phyloP scores from a whole-genome alignment of 805 yeast species.

The Candida xyloterini region DNA sequence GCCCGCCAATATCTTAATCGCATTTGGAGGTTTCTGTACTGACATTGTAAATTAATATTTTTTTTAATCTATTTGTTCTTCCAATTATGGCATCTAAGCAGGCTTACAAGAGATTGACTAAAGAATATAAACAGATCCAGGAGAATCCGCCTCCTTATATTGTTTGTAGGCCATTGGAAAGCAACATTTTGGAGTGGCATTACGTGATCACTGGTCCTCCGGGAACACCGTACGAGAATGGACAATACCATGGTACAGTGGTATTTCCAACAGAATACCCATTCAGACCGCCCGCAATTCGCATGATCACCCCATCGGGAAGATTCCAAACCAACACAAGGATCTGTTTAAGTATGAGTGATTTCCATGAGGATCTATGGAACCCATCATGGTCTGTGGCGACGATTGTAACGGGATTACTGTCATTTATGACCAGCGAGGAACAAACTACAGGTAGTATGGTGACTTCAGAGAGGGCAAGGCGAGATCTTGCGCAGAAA shows the following conservation, averaged over 20 bases:
- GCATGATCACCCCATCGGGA: conserved; percentile 89
- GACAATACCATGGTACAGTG: conserved; percentile 88
- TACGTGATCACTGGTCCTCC: conserved; percentile 91
- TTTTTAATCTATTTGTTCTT: background rate
- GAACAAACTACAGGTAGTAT: conserved; percentile 86
- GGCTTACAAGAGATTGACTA: conserved; percentile 50
- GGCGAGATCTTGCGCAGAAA: conserved; percentile 53
- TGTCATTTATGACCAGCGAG: conserved; percentile 88
- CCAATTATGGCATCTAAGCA: conserved; percentile 30
- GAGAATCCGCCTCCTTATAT: conserved; percentile 84
- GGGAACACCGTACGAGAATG: conserved; percentile 78
- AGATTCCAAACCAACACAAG: conserved; percentile 78
- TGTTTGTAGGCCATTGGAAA: conserved; percentile 80
- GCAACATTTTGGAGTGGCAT: conserved; percentile 90
- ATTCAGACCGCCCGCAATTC: conserved; percentile 85
- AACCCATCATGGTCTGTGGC: conserved; percentile 95
- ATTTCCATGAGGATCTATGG: conserved; percentile 93
- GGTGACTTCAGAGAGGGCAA: conserved; percentile 55
- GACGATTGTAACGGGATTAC: conserved; percentile 80
- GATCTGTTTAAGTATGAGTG: conserved; percentile 88
- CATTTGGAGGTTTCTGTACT: conserved; percentile 35
- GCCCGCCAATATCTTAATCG: conserved; percentile 51
- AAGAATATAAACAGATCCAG: conserved; percentile 75
- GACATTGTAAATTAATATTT: conserved; percentile 26
- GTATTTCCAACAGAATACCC: conserved; percentile 85